phyloP scores from a whole-genome alignment of 352 stramenopile species.

The Globisporangium radiosum region DNA sequence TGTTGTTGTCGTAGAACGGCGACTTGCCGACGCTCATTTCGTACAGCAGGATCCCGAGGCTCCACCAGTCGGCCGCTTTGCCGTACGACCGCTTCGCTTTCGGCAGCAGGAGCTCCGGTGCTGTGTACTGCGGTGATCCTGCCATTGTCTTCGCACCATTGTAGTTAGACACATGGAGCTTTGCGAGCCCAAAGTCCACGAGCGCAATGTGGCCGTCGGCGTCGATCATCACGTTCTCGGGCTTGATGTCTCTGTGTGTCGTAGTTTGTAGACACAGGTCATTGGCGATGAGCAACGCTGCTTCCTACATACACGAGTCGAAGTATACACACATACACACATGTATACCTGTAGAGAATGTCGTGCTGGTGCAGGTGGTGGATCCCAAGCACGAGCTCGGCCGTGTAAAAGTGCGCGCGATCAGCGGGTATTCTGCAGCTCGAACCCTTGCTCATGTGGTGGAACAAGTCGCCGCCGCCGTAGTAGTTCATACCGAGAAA shows the following conservation, averaged over 20 bases:
- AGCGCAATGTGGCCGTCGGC: constrained; percentile 93
- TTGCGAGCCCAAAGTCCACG: constrained; percentile 93
- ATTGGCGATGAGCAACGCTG: background rate
- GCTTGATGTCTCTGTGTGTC: constrained; percentile 89
- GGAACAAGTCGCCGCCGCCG: constrained; percentile 77
- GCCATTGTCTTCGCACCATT: constrained; percentile 87
- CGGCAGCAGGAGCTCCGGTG: constrained; percentile 72
- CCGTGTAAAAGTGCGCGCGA: constrained; percentile 89
- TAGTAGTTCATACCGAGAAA: constrained; percentile 89
- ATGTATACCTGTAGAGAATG: constrained; percentile 88
- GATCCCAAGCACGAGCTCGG: constrained; percentile 90
- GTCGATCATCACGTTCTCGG: constrained; percentile 95
- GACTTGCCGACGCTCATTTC: constrained; percentile 92
- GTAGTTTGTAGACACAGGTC: background rate
- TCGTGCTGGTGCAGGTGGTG: constrained; percentile 91
- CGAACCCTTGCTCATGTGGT: constrained; percentile 88
- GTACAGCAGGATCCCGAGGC: constrained; percentile 87
- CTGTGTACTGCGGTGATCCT: constrained; percentile 83
- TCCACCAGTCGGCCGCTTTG: constrained; percentile 88
- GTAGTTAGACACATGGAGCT: constrained; percentile 89
- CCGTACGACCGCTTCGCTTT: constrained; percentile 86
- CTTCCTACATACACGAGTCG: too few relatives aligned
- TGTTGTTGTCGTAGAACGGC: constrained; percentile 92
- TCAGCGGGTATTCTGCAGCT: constrained; percentile 77
- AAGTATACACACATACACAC: background rate